Base-by-base conservation (phyloP, 768 basidiomycete genomes). In the Candolleomyces efflorescens region DNA sequence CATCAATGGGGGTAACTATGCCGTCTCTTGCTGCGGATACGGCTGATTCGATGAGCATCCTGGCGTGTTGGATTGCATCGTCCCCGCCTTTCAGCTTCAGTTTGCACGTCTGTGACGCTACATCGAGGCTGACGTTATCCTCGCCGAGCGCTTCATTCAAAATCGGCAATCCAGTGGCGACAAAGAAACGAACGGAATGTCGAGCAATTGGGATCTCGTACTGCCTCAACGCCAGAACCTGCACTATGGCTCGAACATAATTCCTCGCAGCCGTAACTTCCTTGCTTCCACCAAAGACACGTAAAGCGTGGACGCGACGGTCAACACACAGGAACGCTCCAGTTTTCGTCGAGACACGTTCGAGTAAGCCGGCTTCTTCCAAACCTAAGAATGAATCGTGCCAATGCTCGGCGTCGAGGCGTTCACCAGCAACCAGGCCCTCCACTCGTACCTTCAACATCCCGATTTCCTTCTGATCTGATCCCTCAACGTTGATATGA, bases 391-490 rank as follows among this genome's bases (percentile, higher is more conserved):
- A 73, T 0, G 74, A 73, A 36, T 72, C 68, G 66, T 85, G 83
- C 84, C 83, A 86, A 36, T 74, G 74, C 3, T 69, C 68, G 2
- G 69, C 58, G 43, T 70, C 73, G 10, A 86, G 68, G 37, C 68
- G 78, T 41, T 81, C 78, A 5, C 85, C 85, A 22, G 72, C 72
- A 2, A 75, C 78, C 39, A 86, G 64, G 53, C 71, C 77, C 65
- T 86, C 85, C 0, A 83, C 80, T 53, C 84, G 71, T 12, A 86
- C 84, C 69, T 85, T 86, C 59, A 87, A 63, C 4, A 76, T 73
- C 1, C 85, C 85, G 1, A 80, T 75, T 1, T 75, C 76, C 61
- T 80, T 78, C 67, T 81, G 81, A 51, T 80, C 78, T 13, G 79
- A 71, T 0, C 85, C 84, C 0, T 71, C 61, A n/a, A 85, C 71